Evolutionary conservation across 2,329 filamentous ascomycete genomes (phyloP).

Genomic region (Trichoderma endophyticum): DNA sequence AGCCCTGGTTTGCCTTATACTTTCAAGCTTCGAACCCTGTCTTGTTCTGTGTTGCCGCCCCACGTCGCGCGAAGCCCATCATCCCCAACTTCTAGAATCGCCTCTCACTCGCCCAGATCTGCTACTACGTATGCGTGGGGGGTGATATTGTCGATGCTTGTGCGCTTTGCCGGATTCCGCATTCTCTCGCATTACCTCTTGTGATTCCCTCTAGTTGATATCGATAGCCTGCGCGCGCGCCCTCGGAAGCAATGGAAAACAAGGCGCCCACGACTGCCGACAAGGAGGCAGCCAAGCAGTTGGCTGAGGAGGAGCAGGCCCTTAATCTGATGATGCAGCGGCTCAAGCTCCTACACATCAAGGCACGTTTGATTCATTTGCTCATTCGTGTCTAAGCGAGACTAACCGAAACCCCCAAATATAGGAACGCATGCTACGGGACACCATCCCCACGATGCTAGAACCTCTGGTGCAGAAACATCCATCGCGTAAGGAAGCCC

Average conservation of each 20-base stretch:
- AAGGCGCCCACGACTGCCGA: slow-evolving; percentile 24
- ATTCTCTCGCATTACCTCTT: not conserved
- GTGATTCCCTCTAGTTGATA: not conserved
- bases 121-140: slow-evolving; percentile 9
- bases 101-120: slow-evolving; percentile 12
- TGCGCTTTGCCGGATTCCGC: not conserved
- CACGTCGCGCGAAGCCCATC: slow-evolving; percentile 13
- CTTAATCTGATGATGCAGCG: slow-evolving; percentile 49
- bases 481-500: slow-evolving; percentile 45
- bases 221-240: not conserved
- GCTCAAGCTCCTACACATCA: slow-evolving; percentile 53
- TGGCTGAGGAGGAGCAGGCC: slow-evolving; percentile 47
- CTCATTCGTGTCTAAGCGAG: not conserved
- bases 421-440: slow-evolving; percentile 35
- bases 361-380: slow-evolving; percentile 36
- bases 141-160: not conserved
- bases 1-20: not conserved
- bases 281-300: slow-evolving; percentile 27
- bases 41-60: not conserved
- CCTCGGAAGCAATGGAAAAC: slow-evolving; percentile 10
- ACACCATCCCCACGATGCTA: slow-evolving; percentile 38
- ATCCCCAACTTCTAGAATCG: slow-evolving; percentile 17
- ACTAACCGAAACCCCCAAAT: slow-evolving; percentile 22
- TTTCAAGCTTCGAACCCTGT: not conserved
- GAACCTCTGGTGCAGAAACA: slow-evolving; percentile 50